Base-by-base conservation (phyloP, 1,284 basidiomycete genomes). In the Ceratobasidium sp. region DNA sequence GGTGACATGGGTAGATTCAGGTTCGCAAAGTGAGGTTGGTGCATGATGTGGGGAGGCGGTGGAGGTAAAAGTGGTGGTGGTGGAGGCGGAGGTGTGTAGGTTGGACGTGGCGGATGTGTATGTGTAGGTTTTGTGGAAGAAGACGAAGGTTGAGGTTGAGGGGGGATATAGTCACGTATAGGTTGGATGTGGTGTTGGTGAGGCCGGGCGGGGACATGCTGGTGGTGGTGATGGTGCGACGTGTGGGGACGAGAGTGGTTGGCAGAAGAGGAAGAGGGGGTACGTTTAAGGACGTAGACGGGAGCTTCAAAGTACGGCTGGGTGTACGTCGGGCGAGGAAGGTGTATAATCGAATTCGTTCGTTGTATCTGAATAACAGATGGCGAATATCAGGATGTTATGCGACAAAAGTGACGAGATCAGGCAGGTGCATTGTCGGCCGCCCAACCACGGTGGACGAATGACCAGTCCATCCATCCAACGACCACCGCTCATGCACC, bases 1-100 rank as follows among this genome's bases (percentile, higher is more conserved):
- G 75, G 72, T 32, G 75, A 59, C 26, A 70, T n/a, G 59, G 73
- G n/a, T 4, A 62, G 63, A 62, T 44, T 47, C 28, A 58, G 67
- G 62, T 66, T 69, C 50, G 49, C 26, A 18, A n/a, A n/a, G n/a
- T n/a, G n/a, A n/a, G n/a, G n/a, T n/a, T n/a, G n/a, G n/a, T n/a
- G n/a, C n/a, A n/a, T n/a, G n/a, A n/a, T n/a, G n/a, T n/a, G n/a
- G n/a, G n/a, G n/a, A n/a, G n/a, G n/a, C n/a, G n/a, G n/a, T n/a
- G n/a, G n/a, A n/a, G n/a, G n/a, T n/a, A n/a, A n/a, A n/a, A n/a
- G n/a, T n/a, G n/a, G n/a, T n/a, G n/a, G n/a, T n/a, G n/a, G n/a
- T n/a, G n/a, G n/a, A n/a, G n/a, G n/a, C n/a, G n/a, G n/a, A n/a
- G n/a, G n/a, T n/a, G n/a, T n/a, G n/a, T n/a, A n/a, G n/a, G n/a